phyloP scores from a whole-genome alignment of 495 filamentous ascomycete genomes.

The Aspergillus sclerotiicarbonarius region DNA sequence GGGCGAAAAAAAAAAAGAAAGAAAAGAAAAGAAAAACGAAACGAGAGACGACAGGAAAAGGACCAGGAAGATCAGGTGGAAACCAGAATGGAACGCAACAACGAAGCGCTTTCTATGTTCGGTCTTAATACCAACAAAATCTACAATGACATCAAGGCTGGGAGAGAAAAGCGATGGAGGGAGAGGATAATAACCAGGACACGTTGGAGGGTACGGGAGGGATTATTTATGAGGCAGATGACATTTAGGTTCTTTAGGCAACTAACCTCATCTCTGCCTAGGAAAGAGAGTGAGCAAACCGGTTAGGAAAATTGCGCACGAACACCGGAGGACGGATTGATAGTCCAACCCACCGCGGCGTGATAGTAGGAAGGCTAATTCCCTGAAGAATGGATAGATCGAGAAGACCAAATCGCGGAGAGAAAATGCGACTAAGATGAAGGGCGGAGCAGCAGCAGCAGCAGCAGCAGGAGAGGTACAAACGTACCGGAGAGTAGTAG shows the following conservation, averaged over 20 bases:
- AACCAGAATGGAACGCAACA: no score
- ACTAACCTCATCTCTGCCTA: constrained; percentile 8
- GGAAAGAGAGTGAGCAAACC: constrained; percentile 1
- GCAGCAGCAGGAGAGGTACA: background rate
- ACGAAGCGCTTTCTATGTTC: no score
- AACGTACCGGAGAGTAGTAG: background rate
- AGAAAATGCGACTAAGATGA: no score
- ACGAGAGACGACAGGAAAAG: no score
- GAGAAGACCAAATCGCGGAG: background rate
- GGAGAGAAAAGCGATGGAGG: background rate
- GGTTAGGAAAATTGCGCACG: constrained; percentile 4
- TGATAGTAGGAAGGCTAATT: constrained; percentile 2
- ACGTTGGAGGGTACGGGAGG: background rate
- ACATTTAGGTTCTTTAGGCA: constrained; percentile 10
- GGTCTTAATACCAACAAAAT: no score
- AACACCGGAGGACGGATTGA: background rate
- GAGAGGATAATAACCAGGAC: background rate
- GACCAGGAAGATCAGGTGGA: no score
- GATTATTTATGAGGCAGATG: constrained; percentile 2
- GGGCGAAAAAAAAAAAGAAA: background rate
- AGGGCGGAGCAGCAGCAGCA: background rate
- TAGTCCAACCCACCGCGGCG: background rate
- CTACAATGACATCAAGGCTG: background rate
- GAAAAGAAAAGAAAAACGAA: no score
- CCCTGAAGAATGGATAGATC: constrained; percentile 1